Percentiles rank a stretch among this genome's conserved stretches.
These are phyloP conservation scores for Chaetomiaceae sp. DNA, from an alignment of 2,329 filamentous ascomycete genomes.

Conservation along the genomic window DNA sequence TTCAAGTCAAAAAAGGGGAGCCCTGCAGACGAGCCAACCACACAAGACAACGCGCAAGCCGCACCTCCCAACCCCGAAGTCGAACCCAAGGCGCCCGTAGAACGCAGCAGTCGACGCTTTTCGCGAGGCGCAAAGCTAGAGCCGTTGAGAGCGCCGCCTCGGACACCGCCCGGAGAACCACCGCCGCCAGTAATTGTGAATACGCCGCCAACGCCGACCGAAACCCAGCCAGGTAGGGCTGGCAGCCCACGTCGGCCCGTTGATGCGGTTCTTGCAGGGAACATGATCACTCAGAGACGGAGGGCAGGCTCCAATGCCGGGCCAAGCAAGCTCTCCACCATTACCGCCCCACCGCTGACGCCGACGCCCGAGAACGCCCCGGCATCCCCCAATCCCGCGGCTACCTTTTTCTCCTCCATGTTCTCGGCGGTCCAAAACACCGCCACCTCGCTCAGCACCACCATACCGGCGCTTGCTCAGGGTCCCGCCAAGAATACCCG, in stretches of 20 bases:
- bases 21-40: slow-evolving; percentile 33
- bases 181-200: slow-evolving; percentile 56
- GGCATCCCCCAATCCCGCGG: slow-evolving; percentile 47
- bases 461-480: slow-evolving; percentile 59
- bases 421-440: slow-evolving; percentile 92
- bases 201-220: slow-evolving; percentile 62
- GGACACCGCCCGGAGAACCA: slow-evolving; percentile 46
- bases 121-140: slow-evolving; percentile 32
- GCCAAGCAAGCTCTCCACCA: slow-evolving; percentile 85
- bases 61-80: slow-evolving; percentile 7
- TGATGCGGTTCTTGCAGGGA: slow-evolving; percentile 60
- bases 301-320: slow-evolving; percentile 52
- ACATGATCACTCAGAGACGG: slow-evolving; percentile 66
- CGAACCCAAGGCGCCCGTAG: slow-evolving; percentile 21
- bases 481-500: slow-evolving; percentile 42
- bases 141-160: slow-evolving; percentile 34
- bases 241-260: slow-evolving; percentile 31
- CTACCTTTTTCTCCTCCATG: slow-evolving; percentile 89
- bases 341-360: slow-evolving; percentile 66
- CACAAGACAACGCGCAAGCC: slow-evolving; percentile 4
- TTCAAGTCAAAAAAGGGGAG: slow-evolving; percentile 59
- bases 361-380: slow-evolving; percentile 67
- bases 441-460: slow-evolving; percentile 68
- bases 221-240: slow-evolving; percentile 33
- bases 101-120: slow-evolving; percentile 28